A percentile compares a stretch with the other conserved stretches of the same genome.
These are phyloP conservation scores for Petrea volubilis DNA, from an alignment of 257 asterid species.

Conservation along the genomic window DNA sequence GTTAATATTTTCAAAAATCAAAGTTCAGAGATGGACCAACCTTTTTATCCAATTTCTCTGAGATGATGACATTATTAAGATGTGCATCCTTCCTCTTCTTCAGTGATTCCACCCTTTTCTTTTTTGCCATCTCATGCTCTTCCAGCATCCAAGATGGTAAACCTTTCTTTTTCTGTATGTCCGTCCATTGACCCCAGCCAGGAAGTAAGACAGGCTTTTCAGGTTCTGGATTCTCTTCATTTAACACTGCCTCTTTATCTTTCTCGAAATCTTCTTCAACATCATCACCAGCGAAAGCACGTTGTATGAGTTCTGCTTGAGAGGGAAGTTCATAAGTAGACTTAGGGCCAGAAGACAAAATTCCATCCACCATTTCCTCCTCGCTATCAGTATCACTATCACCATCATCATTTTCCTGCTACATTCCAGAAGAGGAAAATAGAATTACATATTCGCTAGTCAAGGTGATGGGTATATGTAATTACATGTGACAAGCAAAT, in stretches of 20 bases:
- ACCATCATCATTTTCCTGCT: conserved; percentile 52
- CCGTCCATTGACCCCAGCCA: conserved; percentile 99
- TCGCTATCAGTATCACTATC: conserved; percentile 66
- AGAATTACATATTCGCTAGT: conserved; percentile 8
- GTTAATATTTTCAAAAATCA: conserved; percentile 10
- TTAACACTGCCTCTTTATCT: conserved; percentile 70
- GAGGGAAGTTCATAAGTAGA: conserved; percentile 78
- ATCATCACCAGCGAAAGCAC: conserved; percentile 97
- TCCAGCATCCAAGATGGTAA: conserved; percentile 81
- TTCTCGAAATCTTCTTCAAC: conserved; percentile 85
- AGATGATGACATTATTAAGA: conserved; percentile 84
- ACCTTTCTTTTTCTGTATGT: conserved; percentile 79
- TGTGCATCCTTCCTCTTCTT: conserved; percentile 88
- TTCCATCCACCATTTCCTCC: conserved; percentile 93
- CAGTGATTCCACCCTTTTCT: conserved; percentile 76
- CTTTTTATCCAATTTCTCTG: conserved; percentile 89
- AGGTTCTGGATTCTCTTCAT: conserved; percentile 88
- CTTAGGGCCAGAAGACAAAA: conserved; percentile 66
- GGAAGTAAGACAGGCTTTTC: conserved; percentile 80
- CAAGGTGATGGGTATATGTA: conserved; percentile 6
- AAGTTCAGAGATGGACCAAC: conserved; percentile 36
- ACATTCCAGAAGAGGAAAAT: background rate
- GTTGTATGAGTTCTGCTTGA: conserved; percentile 84
- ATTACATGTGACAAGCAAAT: conserved; percentile 14
- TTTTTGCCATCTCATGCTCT: conserved; percentile 76